phyloP scores from a whole-genome alignment of 2,329 filamentous ascomycete species.

The Whalleya microplaca region DNA sequence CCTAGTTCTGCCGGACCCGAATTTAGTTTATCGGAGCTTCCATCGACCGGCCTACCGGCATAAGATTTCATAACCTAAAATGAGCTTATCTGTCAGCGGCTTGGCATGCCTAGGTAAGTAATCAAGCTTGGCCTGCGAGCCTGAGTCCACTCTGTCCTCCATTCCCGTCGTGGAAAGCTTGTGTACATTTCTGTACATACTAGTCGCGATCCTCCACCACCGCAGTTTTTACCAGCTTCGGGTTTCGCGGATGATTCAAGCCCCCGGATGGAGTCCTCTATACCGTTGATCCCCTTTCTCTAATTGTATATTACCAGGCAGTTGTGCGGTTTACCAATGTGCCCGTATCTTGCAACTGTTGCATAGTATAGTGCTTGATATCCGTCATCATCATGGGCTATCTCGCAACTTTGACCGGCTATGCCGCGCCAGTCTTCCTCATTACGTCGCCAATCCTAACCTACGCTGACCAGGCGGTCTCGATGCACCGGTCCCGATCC shows the following conservation, averaged over 20 bases:
- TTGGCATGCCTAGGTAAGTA: background rate
- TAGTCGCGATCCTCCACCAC: background rate
- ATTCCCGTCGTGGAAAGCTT: background rate
- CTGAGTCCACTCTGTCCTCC: background rate
- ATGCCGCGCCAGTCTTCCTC: conserved; percentile 65
- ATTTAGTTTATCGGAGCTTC: too few relatives aligned
- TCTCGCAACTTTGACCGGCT: conserved; percentile 55
- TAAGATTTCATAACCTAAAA: too few relatives aligned
- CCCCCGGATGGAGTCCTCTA: background rate
- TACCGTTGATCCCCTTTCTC: background rate
- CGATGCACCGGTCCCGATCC: conserved; percentile 66
- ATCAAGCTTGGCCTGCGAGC: background rate
- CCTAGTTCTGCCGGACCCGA: too few relatives aligned
- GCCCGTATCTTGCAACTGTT: too few relatives aligned
- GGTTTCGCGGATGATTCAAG: background rate
- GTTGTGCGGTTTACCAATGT: too few relatives aligned
- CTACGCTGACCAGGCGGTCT: conserved; percentile 67
- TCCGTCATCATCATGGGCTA: conserved; percentile 42
- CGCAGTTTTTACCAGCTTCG: background rate
- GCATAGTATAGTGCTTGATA: background rate
- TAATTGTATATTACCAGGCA: background rate
- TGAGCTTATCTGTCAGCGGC: too few relatives aligned
- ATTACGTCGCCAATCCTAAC: conserved; percentile 66
- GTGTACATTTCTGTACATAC: background rate
- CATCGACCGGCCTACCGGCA: too few relatives aligned